phyloP scores from a whole-genome alignment of 331 rosid species.

The Rhamnella rubrinervis region DNA sequence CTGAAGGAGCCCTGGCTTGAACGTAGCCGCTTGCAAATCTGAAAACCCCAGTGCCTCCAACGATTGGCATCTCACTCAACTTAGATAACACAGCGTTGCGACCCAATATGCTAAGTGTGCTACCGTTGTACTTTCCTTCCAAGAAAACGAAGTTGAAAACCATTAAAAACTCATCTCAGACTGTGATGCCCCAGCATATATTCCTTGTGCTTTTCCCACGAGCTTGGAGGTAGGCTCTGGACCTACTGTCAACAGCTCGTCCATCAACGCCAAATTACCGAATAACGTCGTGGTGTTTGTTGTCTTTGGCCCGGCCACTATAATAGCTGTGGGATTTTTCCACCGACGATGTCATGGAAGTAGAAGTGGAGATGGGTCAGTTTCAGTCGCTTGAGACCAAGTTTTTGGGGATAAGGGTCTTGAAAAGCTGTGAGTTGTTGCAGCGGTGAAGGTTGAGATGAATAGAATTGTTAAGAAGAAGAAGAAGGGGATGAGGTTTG shows the following conservation, averaged over 20 bases:
- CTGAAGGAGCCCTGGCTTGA: slow-evolving; percentile 33
- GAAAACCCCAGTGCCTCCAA: slow-evolving; percentile 59
- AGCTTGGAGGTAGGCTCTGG: slow-evolving; percentile 30
- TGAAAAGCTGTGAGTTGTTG: slow-evolving; percentile 19
- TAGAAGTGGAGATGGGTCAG: slow-evolving; percentile 46
- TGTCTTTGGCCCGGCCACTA: slow-evolving; percentile 29
- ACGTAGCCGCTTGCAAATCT: slow-evolving; percentile 59
- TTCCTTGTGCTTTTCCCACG: slow-evolving; percentile 59
- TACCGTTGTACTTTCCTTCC: slow-evolving; percentile 47
- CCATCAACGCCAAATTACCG: slow-evolving; percentile 50
- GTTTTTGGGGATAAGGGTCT: slow-evolving; percentile 23
- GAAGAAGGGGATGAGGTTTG: no score
- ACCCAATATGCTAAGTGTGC: slow-evolving; percentile 47
- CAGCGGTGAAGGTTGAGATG: neutral
- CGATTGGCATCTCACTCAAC: slow-evolving; percentile 58
- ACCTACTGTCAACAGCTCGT: slow-evolving; percentile 45
- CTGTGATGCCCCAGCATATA: slow-evolving; percentile 48
- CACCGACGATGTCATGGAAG: slow-evolving; percentile 45
- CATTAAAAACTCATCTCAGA: slow-evolving; percentile 39
- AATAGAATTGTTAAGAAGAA: neutral
- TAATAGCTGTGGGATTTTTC: slow-evolving; percentile 43
- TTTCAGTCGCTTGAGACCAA: slow-evolving; percentile 37
- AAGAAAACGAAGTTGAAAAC: slow-evolving; percentile 43
- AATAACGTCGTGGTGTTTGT: slow-evolving; percentile 22
- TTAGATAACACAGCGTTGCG: slow-evolving; percentile 29